A percentile compares a stretch with the other conserved stretches of the same genome.
Evolutionary conservation across 768 basidiomycete genomes (phyloP).

Genomic region (Hortiboletus flavorubellus): DNA sequence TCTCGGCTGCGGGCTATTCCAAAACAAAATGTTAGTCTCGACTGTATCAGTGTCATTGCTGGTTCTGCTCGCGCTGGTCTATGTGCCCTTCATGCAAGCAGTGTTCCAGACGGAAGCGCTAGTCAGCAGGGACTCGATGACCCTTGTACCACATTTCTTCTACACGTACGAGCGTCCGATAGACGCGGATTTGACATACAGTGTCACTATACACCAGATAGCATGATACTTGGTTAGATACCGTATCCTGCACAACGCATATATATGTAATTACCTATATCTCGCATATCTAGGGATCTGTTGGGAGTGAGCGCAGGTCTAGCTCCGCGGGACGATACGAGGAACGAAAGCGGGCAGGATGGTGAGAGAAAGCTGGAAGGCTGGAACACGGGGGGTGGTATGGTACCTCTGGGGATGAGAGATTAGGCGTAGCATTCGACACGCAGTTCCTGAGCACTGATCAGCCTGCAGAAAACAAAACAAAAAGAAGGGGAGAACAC

Average conservation of each 20-base stretch:
- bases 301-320: neutral
- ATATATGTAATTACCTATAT: neutral
- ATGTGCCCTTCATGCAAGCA: conserved; percentile 86
- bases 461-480: neutral
- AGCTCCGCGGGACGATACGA: conserved; percentile 1
- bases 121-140: conserved; percentile 58
- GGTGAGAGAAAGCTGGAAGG: conserved; percentile 16
- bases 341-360: conserved; percentile 31
- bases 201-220: conserved; percentile 53
- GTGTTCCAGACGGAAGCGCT: conserved; percentile 94
- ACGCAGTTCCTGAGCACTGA: conserved; percentile 20
- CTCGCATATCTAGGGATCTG: neutral
- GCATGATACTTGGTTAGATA: conserved; percentile 37
- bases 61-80: conserved; percentile 82
- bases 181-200: conserved; percentile 52
- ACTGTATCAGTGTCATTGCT: conserved; percentile 87
- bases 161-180: conserved; percentile 81
- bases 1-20: conserved; percentile 74
- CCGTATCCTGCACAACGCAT: conserved; percentile 2
- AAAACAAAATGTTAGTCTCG: conserved; percentile 86
- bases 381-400: conserved; percentile 14
- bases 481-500: fast-evolving
- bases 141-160: conserved; percentile 59
- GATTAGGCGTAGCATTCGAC: conserved; percentile 33
- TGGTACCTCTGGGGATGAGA: conserved; percentile 21